Evolutionary conservation across 805 yeast species (phyloP), one percentile per base, ranked within the genome.

Genomic region (Cyberlindnera nakhonratchasimensis): DNA sequence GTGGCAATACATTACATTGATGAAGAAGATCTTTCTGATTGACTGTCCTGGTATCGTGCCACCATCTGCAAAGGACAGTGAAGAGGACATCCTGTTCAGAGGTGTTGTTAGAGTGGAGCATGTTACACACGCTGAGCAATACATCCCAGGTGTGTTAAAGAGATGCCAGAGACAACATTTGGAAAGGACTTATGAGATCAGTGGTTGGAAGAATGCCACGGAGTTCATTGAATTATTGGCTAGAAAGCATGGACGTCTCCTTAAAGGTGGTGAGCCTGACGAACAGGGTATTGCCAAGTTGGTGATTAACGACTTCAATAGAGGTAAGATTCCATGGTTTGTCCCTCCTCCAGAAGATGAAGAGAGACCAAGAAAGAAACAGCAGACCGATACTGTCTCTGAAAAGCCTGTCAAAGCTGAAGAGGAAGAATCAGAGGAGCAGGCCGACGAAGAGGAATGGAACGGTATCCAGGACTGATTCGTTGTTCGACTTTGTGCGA

Each of bases 41-140:
- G 99, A 91, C 68, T 93, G 99, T 72, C 99, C 99, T 3, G 99
- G 99, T 67, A 91, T 91, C 60, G 99, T 91, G 17, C 99, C 99
- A 9, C 99, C 99, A 21, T 85, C 95, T 14, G 62, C 80, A 22
- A 88, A 82, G 57, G 99, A 93, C 63, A 67, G 91, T 1, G 95
- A 88, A 62, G 80, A 96, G 21, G 98, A 91, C 64, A 88, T 91
- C 57, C 65, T 91, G 52, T 86, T 91, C 67, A 80, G 96, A 65
- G 99, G 99, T 62, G 99, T 93, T 16, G 99, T 91, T 2, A 84
- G 99, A 70, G 96, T 91, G n/a, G 99, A 91, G 63, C 96, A 91
- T 60, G 98, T 93, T 36, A 78, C 95, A 0, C 73, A 86, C 58
- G 97, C 99, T 5, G 99, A 91, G 66, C 96, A 90, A 64, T 91